Base-by-base conservation (phyloP, 2,329 filamentous ascomycete species). In the Hymenoscyphus fructigenus region DNA sequence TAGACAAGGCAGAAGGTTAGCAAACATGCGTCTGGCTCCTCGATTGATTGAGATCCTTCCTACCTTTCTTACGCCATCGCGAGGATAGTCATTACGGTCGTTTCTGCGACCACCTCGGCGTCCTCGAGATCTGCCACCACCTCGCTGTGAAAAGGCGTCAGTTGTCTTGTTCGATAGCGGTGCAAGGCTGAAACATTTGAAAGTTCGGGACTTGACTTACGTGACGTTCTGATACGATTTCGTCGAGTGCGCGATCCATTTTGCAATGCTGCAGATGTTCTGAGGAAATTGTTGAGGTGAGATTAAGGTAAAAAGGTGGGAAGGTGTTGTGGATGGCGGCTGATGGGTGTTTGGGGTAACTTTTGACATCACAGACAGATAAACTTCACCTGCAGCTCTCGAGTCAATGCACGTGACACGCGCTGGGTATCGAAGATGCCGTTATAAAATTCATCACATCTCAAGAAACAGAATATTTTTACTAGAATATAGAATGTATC, bases 21-120 rank as follows among this genome's bases (percentile, higher is more conserved):
- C 57, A 44, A 36, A 32, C 23, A 34, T 29, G 23, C 23, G 12
- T 53, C 47, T 53, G 47, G 47, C 20, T 9, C 20, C 12, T 53
- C 20, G 47, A 53, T 23, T 23, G 23, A 12, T 10, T 26, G 47
- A 10, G 10, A 53, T 53, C 12, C 23, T 14, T n/a, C 75, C 57
- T 78, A 94, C 92, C 92, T 96, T 96, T 93, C 89, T 93, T 77
- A 94, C 86, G 80, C 91, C 91, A 80, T 95, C 91, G 80, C 91
- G 89, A 75, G 91, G 90, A 73, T 85, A 89, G 57, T 82, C 82
- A 68, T 69, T 74, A 55, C 74, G 68, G 56, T 73, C 74, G 68
- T 70, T 71, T 69, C 74, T 74, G 63, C 72, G 74, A 60, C 71
- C 72, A 66, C 72, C 73, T 64, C 73, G 69, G 66, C 72, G 69